A percentile compares a stretch with the other conserved stretches of the same genome.
Conservation (phyloP, 2,329 filamentous ascomycete species). For the Pseudogymnoascus sp. region DNA sequence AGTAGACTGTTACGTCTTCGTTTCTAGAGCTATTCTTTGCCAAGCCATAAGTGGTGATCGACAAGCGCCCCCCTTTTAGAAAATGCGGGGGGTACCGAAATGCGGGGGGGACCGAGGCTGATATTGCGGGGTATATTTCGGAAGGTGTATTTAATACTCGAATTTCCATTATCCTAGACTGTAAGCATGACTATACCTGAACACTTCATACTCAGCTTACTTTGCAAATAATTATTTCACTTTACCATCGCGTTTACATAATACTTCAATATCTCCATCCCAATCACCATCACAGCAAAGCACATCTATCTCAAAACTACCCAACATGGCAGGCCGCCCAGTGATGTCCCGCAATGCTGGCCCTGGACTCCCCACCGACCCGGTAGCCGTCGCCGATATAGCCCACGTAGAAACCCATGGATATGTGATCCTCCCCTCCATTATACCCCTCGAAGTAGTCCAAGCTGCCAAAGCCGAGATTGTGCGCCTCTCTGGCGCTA, state of each 20-base stretch:
- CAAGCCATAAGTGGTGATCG: background rate
- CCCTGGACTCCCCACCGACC: background rate
- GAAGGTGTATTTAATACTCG: background rate
- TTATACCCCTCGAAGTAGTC: constrained; percentile 29
- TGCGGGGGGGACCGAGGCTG: constrained; percentile 1
- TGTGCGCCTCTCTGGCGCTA: constrained; percentile 28
- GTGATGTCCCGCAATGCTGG: background rate
- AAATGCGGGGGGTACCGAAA: background rate
- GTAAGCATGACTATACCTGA: background rate
- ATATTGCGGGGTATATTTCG: background rate
- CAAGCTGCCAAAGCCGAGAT: constrained; percentile 30
- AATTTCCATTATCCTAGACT: background rate
- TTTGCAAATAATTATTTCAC: background rate
- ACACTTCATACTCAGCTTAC: background rate
- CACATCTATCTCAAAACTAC: background rate
- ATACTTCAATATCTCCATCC: background rate
- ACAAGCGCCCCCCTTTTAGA: background rate
- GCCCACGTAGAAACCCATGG: constrained; percentile 23
- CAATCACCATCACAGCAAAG: background rate
- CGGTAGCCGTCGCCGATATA: background rate
- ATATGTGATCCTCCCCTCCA: constrained; percentile 32
- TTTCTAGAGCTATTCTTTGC: background rate
- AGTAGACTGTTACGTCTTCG: background rate
- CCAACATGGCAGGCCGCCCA: background rate
- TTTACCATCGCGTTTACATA: background rate